Base-by-base conservation (phyloP, 208 protist genomes). In the Crithidia expoeki region DNA sequence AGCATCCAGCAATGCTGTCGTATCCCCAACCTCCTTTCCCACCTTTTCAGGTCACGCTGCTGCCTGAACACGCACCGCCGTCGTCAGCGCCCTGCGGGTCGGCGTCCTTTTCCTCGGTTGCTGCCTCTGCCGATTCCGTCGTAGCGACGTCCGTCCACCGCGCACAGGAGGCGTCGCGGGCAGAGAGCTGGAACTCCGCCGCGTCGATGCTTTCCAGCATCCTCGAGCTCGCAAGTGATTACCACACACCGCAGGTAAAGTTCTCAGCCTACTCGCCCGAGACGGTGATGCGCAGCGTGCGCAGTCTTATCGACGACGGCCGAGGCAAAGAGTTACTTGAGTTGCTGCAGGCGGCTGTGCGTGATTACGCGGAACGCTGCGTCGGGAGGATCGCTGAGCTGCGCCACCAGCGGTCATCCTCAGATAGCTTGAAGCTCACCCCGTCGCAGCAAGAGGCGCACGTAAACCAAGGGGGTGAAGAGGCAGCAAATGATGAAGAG, bases 251-350 rank as follows among this genome's bases (percentile, higher is more conserved):
- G 44, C 78, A 72, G 59, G 30, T 51, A 1, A 70, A 64, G 19
- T 85, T 85, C 32, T 58, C 28, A 11, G 57, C 61, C 46, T 93
- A 93, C 77, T 80, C 82, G 1, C 76, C 77, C 0, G 87, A 93
- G 72, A 55, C 52, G 7, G 69, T 76, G 7, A 74, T 82, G 57
- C 77, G 77, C 55, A 86, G 80, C 52, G 87, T 93, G 49, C 81
- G 71, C 10, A 68, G 60, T 44, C 74, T 93, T 10, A 75, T 90
- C 27, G 81, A 89, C 47, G 50, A 74, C 21, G 80, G 75, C 21
- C 65, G 42, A 47, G 59, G 58, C 11, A 42, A 55, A 2, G 49
- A 33, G 7, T 47, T 86, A 19, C 61, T 79, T 33, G 73, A 63
- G 36, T n/a, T 70, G 25, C 68, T 91, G 21, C 66, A 80, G 74